Conservation (phyloP, 2,329 filamentous ascomycete species). For the Fusarium compactum region DNA sequence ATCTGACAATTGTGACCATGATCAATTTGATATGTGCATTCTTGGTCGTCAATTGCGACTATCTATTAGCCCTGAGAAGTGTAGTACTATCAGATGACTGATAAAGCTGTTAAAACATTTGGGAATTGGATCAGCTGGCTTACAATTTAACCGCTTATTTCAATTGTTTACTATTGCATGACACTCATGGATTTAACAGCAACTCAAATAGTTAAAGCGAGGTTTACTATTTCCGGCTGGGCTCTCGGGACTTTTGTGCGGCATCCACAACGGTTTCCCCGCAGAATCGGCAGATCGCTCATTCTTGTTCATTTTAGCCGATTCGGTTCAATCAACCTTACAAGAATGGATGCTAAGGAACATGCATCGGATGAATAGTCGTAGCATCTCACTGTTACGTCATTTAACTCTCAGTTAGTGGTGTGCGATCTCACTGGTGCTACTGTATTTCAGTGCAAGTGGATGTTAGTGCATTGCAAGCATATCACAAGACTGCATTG, state of each 20-base stretch:
- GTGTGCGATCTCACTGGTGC: background rate
- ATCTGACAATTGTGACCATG: too few relatives aligned
- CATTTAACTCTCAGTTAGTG: background rate
- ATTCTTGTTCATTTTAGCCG: background rate
- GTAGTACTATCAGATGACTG: too few relatives aligned
- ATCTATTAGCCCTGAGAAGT: too few relatives aligned
- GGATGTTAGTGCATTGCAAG: accelerated
- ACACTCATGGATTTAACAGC: too few relatives aligned
- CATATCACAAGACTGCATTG: too few relatives aligned
- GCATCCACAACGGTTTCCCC: background rate
- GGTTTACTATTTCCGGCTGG: background rate
- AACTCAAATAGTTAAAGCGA: background rate
- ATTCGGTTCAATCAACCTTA: background rate
- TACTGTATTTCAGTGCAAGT: background rate
- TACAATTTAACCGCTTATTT: too few relatives aligned
- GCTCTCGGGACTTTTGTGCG: background rate
- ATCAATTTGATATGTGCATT: too few relatives aligned
- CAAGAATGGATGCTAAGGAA: background rate
- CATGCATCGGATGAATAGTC: background rate
- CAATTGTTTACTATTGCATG: too few relatives aligned
- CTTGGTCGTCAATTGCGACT: too few relatives aligned
- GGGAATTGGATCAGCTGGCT: too few relatives aligned
- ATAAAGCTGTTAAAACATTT: too few relatives aligned
- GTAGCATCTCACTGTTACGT: accelerated
- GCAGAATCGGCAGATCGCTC: background rate